Evolutionary conservation across 441 rosid species (phyloP), one percentile per base, ranked within the genome.

Genomic region (Cnidoscolus chayamansa): DNA sequence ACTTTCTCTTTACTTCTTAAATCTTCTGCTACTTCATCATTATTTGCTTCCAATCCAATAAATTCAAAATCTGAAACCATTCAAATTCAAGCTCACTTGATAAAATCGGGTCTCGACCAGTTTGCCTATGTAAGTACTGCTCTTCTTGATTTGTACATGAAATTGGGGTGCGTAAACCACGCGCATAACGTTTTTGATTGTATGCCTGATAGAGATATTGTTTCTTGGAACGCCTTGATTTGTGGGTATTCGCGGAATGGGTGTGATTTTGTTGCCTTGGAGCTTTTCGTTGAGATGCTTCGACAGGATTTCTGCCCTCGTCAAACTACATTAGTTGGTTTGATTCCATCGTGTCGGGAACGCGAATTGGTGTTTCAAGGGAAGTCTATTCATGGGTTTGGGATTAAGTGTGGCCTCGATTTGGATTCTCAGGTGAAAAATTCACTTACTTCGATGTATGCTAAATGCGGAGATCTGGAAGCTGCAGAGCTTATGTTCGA

Each of bases 221-320:
- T 92, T 67, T 78, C 88, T 71, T 92, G 97, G 97, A 92, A 92
- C 64, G 93, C 93, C 15, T 73, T 90, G 73, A 89, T 92, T 62
- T 86, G 86, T 74, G 97, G 94, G 65, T 90, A 84, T 57, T 89
- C 98, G 3, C 74, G 87, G 47, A 88, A 84, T 49, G 89, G 93
- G 19, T 79, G 57, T 57, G 86, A 80, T 58, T 64, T 49, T 55
- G 58, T 77, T 20, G 92, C 90, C 3, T 77, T 87, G 79, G 56
- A 70, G 67, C 71, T 77, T 16, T 88, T 90, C 76, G 72, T 81
- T 19, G 76, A 72, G 57, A 86, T 93, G 89, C 77, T 86, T 78
- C 77, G 81, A 76, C 79, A 82, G 69, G 95, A 93, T 4, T 81
- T 88, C 72, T 56, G 30, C 11, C 95, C 98, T 15, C 69, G 72